Base-by-base conservation (phyloP, 2,329 filamentous ascomycete species). In the Cladosporium halotolerans region DNA sequence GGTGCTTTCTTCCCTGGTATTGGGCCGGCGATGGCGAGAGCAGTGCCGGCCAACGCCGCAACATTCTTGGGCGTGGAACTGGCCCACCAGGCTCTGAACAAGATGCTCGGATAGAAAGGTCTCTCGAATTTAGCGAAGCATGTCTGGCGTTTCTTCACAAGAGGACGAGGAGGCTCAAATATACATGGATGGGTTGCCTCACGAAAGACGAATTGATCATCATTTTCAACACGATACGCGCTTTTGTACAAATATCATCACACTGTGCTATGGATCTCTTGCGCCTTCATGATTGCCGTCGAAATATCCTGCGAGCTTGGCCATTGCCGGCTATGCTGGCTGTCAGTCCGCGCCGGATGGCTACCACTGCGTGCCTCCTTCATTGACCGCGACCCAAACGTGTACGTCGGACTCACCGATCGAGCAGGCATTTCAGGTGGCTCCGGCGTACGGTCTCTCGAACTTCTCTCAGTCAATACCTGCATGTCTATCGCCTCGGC, bases 1-100 rank as follows among this genome's bases (percentile, higher is more conserved):
- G 90, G 85, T 74, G 91, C 93, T 2, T 99, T 99, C 77, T 99
- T 99, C 81, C 93, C 93, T 5, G 93, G 93, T 19, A 90, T 99
- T 62, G 92, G 89, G 0, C 93, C 93, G 2, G 93, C 93, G 3
- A 79, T 99, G 68, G 87, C 90, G 9, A 84, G 93, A 72, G 93
- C 93, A 4, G 90, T 97, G 41, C 93, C 93, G 6, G 93, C 93
- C 9, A 99, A 99, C 68, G 93, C 93, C 2, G 93, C 93, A 32
- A 97, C 93, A 2, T 99, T 99, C 65, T 73, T 91, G 65, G 88
- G 88, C 9, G 88, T 93, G 7, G 88, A 93, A 75, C 71, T 92
- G 69, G 88, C 88, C 41, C 88, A 93, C 66, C 84, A 88, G 72
- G 84, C 84, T 43, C 89, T 93, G 86, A 84, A 82, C 60, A 90